Percentiles rank a stretch among this genome's conserved stretches.
These are phyloP conservation scores for Saccharomyces hybrid DNA, from an alignment of 1,139 yeast genomes.

Conservation along the genomic window DNA sequence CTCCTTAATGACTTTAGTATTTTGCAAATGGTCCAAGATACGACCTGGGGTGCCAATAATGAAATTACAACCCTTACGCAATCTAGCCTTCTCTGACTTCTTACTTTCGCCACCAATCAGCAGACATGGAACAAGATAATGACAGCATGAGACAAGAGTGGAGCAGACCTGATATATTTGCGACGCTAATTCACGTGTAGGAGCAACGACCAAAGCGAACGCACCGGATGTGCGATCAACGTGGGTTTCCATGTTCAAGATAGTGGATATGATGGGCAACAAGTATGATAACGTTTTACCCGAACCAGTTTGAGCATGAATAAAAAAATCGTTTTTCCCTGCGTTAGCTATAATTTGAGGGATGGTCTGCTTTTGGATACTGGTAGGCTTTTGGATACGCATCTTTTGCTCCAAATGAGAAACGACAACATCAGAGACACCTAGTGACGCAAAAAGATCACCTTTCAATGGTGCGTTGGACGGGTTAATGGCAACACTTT, in stretches of 20 bases:
- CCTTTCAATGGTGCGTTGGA: constrained; percentile 64
- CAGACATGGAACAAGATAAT: constrained; percentile 81
- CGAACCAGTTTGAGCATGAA: constrained; percentile 93
- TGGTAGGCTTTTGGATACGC: constrained; percentile 67
- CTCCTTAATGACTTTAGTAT: constrained; percentile 65
- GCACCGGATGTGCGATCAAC: constrained; percentile 68
- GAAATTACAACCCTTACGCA: constrained; percentile 83
- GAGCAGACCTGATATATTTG: constrained; percentile 83
- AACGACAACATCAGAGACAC: constrained; percentile 48
- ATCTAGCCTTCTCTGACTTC: constrained; percentile 83
- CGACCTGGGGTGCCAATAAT: constrained; percentile 92
- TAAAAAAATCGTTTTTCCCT: constrained; percentile 58
- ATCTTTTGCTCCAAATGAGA: constrained; percentile 52
- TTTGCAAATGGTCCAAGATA: constrained; percentile 84
- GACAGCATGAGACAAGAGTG: constrained; percentile 61
- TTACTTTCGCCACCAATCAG: constrained; percentile 95
- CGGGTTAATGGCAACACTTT: constrained; percentile 40
- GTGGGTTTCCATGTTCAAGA: constrained; percentile 41
- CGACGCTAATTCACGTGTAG: constrained; percentile 91
- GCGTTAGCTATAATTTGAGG: constrained; percentile 47
- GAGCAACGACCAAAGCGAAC: constrained; percentile 80
- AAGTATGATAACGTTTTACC: constrained; percentile 87
- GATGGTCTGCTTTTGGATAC: constrained; percentile 72
- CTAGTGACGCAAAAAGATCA: constrained; percentile 68
- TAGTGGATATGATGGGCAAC: constrained; percentile 58